Evolutionary conservation across 306 rosid genomes (phyloP), one percentile per base, ranked within the genome.

Genomic region (Cyclanthera cordifolia): DNA sequence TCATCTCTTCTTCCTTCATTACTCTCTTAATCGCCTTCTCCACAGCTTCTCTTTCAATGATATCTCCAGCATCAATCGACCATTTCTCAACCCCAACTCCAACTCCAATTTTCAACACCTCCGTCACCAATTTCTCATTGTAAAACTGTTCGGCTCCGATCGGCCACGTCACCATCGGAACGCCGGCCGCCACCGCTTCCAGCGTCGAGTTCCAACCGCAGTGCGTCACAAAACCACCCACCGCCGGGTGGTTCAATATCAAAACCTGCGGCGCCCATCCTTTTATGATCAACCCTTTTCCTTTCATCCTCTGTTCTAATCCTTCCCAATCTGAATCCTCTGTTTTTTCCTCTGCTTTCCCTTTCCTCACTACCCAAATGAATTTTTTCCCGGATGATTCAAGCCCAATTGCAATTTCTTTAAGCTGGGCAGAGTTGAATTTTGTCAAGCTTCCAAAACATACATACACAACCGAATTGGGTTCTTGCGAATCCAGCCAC

Each of bases 101-200:
- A 2, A 83, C 82, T 21, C 94, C 94, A 51, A 76, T 59, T 65
- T 73, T 63, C 81, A 85, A 73, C 47, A 89, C 76, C 12, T 75
- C 59, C 2, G 82, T 83, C 6, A 89, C 12, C 81, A 89, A 25
- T 76, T 85, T 89, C 86, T 89, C 96, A 7, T 87, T 87, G 63
- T 52, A 74, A 52, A 87, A 89, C 24, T 89, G 90, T 76, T 89
- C 96, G 0, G 94, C 94, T 2, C 83, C 59, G 4, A 89, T 54
- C 2, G 96, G 96, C 94, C 94, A 89, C 1, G 91, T 83, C 5
- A 76, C 72, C 94, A 87, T 82, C 1, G 91, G 85, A 48, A 83
- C 83, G 0, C 89, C 89, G 3, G 78, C 70, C 1, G 78, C 68
- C 32, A 85, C 57, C 2, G 86, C 80, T 73, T 90, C 69, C 1